Evolutionary conservation across 1,284 basidiomycete genomes (phyloP).

Genomic region (Omphalotus olearius): DNA sequence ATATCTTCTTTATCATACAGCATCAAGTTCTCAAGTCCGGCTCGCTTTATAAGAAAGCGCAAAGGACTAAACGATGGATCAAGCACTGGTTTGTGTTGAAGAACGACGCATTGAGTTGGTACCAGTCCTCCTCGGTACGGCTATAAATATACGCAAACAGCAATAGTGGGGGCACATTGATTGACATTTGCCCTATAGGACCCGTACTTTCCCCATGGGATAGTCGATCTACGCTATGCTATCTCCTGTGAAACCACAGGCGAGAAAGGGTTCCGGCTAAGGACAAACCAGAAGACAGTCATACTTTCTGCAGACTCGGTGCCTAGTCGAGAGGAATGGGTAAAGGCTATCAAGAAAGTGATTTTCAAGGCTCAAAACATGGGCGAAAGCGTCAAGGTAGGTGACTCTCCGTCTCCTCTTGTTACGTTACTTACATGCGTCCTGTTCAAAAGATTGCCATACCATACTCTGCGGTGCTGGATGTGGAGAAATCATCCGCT

Average conservation of each 20-base stretch:
- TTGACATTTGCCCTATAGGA: conserved; percentile 47
- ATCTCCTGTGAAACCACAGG: conserved; percentile 78
- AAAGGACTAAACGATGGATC: conserved; percentile 83
- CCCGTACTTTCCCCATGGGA: conserved; percentile 95
- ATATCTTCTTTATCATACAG: conserved; percentile 31
- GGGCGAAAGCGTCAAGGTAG: conserved; percentile 89
- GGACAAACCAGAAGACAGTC: conserved; percentile 77
- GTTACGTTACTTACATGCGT: background rate
- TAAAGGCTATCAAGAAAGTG: conserved; percentile 86
- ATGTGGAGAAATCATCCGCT: conserved; percentile 83
- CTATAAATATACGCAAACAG: too few species aligned
- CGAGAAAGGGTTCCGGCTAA: conserved; percentile 73
- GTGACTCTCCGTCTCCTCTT: conserved; percentile 14
- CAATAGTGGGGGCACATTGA: too few species aligned
- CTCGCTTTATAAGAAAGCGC: conserved; percentile 78
- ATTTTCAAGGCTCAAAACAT: conserved; percentile 95
- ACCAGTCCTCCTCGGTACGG: conserved; percentile 75
- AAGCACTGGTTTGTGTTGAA: conserved; percentile 94
- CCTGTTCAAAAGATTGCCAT: conserved; percentile 76
- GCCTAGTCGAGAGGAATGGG: conserved; percentile 86
- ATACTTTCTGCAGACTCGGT: conserved; percentile 74
- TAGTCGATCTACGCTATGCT: conserved; percentile 90
- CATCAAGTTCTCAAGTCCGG: conserved; percentile 88
- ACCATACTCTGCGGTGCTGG: conserved; percentile 84
- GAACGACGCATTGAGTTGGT: conserved; percentile 94